phyloP scores from a whole-genome alignment of 257 asterid species.

The Solanum commersonii region DNA sequence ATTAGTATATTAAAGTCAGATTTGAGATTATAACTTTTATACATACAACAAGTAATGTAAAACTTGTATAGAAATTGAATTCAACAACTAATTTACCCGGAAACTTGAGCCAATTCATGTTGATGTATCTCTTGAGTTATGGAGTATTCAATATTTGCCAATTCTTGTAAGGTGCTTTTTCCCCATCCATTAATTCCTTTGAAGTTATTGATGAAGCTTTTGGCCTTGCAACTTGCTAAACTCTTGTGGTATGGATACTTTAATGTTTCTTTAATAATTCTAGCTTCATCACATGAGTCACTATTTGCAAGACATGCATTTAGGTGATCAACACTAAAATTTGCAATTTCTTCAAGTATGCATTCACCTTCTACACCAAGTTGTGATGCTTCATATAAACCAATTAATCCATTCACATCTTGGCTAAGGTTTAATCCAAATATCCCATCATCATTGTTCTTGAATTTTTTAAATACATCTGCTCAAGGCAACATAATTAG shows the following conservation, averaged over 20 bases:
- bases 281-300: not conserved
- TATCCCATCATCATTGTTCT: slow-evolving; percentile 20
- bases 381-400: slow-evolving; percentile 45
- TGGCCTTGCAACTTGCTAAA: slow-evolving; percentile 7
- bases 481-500: not conserved
- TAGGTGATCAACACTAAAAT: slow-evolving; percentile 14
- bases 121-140: slow-evolving; percentile 4
- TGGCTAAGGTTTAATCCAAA: slow-evolving; percentile 3
- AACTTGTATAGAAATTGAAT: too few species aligned
- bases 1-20: too few species aligned
- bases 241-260: slow-evolving; percentile 36
- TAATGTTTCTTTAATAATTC: slow-evolving; percentile 8
- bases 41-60: too few species aligned
- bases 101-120: slow-evolving; percentile 23
- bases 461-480: slow-evolving; percentile 36
- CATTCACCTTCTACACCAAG: slow-evolving; percentile 33
- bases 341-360: slow-evolving; percentile 28
- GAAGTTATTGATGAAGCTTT: not conserved
- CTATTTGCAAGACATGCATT: not conserved
- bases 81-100: slow-evolving; percentile 10
- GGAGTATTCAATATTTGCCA: slow-evolving; percentile 16
- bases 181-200: slow-evolving; percentile 12
- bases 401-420: slow-evolving; percentile 22
- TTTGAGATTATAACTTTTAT: too few species aligned
- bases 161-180: slow-evolving; percentile 13